phyloP scores from a whole-genome alignment of 305 asterid species.

The Rubia peregrina region DNA sequence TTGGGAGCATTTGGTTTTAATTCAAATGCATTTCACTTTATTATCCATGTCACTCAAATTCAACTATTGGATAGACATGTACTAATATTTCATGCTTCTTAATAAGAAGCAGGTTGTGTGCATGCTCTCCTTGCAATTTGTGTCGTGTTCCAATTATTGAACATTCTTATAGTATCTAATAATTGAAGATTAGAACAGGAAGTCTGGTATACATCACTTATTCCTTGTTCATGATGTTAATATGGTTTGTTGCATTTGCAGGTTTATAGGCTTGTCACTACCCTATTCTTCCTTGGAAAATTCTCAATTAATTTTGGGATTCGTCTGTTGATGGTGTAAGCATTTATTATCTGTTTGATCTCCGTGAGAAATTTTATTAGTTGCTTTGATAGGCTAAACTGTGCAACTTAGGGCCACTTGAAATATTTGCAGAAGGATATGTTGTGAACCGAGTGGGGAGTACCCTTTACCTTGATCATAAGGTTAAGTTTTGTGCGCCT shows the following conservation, averaged over 20 bases:
- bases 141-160: not conserved
- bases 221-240: not conserved
- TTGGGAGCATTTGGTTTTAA: not conserved
- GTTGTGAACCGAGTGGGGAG: not conserved
- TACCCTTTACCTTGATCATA: not conserved
- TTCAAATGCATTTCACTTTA: not conserved
- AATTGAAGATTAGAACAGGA: not conserved
- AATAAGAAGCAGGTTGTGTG: not conserved
- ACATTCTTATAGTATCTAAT: not conserved
- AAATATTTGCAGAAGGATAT: not conserved
- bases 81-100: not conserved
- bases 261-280: slow-evolving; percentile 79
- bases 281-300: slow-evolving; percentile 76
- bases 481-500: not conserved
- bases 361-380: not conserved
- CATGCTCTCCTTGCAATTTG: not conserved
- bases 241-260: slow-evolving; percentile 22
- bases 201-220: not conserved
- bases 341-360: not conserved
- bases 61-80: not conserved
- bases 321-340: slow-evolving; percentile 97
- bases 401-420: not conserved
- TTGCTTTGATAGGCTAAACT: not conserved
- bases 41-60: not conserved
- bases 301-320: slow-evolving; percentile 94